Evolutionary conservation across 208 protist genomes (phyloP), one percentile per base, ranked within the genome.

Genomic region (Crithidia mellificae): DNA sequence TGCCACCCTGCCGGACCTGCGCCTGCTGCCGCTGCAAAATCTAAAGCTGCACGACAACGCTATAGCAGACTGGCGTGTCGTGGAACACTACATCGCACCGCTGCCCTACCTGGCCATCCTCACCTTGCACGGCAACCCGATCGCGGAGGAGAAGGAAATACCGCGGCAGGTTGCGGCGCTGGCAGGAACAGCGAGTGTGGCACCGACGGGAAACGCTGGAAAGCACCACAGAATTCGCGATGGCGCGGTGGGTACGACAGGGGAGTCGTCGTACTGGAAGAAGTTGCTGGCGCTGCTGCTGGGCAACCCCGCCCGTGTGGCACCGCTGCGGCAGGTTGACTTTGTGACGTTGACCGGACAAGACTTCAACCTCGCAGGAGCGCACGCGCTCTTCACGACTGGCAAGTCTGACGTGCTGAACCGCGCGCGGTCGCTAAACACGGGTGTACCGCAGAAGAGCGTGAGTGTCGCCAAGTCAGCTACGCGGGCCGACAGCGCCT

Each of bases 71-170:
- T 96, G 86, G 83, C 57, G 53, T 6, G 76, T 92, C 55, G 77
- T 96, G 19, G 86, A 92, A 68, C 55, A 54, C 39, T 50, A 75
- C 0, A 78, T 95, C n/a, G 85, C 81, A 44, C 62, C 80, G 14
- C 77, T 96, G 29, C 87, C 85, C 7, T 81, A 81, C 44, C 68
- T 93, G 14, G 24, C 75, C 8, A 52, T 75, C 0, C 47, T 96
- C 32, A 91, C 90, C 17, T 68, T 96, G 56, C 81, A 96, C 75
- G 90, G 90, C 12, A 96, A 93, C 74, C 90, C 90, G 8, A 83
- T 96, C 49, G 78, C 85, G 11, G 80, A 92, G 74, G 50, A 85
- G 27, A 65, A 19, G 49, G 49, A 59, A 14, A 19, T 15, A 19
- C 15, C 15, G 36, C 50, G 27, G 20, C 19, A 53, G 30, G 38